Evolutionary conservation across 2,329 filamentous ascomycete species (phyloP).

Genomic region (Raffaelea albimanens): DNA sequence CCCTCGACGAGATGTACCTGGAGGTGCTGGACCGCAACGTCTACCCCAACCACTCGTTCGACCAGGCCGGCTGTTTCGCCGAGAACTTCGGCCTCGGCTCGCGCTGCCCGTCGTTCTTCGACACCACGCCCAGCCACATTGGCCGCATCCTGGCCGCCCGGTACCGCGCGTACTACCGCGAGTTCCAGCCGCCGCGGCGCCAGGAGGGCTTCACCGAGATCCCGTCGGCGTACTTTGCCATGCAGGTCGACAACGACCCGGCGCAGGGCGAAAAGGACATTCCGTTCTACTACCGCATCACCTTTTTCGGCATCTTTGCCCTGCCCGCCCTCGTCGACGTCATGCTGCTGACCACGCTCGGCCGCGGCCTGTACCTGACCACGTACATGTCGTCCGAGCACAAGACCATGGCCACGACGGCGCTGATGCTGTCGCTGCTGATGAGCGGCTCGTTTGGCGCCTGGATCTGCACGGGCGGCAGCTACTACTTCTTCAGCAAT

Average conservation of each 20-base stretch:
- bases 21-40: slow-evolving; percentile 47
- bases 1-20: slow-evolving; percentile 45
- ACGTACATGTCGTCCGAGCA: slow-evolving; percentile 34
- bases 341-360: slow-evolving; percentile 39
- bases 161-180: slow-evolving; percentile 12
- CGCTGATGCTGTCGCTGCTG: slow-evolving; percentile 42
- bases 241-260: slow-evolving; percentile 42
- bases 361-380: slow-evolving; percentile 44
- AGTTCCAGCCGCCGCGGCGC: slow-evolving; percentile 13
- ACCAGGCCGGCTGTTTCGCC: slow-evolving; percentile 47
- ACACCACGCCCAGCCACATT: slow-evolving; percentile 31
- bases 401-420: slow-evolving; percentile 38
- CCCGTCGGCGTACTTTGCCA: slow-evolving; percentile 40
- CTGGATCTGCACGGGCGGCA: slow-evolving; percentile 46
- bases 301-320: slow-evolving; percentile 43
- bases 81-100: slow-evolving; percentile 48
- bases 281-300: slow-evolving; percentile 38
- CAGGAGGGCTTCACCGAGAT: slow-evolving; percentile 35
- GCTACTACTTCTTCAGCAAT: slow-evolving; percentile 36
- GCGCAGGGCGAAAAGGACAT: slow-evolving; percentile 31
- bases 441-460: slow-evolving; percentile 45
- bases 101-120: slow-evolving; percentile 47
- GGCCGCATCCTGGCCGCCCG: slow-evolving; percentile 22
- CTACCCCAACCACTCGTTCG: slow-evolving; percentile 42
- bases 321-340: slow-evolving; percentile 48